Evolutionary conservation across 352 stramenopile species (phyloP).

Genomic region (Phytophthora crassamura): DNA sequence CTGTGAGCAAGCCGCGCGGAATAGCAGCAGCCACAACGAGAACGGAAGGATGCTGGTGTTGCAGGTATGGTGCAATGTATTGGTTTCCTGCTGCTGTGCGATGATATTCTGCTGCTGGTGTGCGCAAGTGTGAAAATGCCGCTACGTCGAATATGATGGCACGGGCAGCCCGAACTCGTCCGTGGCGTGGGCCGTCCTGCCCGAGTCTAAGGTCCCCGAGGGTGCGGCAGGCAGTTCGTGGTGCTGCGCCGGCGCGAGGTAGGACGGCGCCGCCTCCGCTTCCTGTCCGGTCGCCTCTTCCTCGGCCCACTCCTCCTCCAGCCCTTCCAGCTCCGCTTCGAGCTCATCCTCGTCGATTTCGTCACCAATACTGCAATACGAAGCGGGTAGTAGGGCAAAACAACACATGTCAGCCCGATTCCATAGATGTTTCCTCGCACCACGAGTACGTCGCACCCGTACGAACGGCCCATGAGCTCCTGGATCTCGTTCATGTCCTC

Average conservation of each 20-base stretch:
- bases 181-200: slow-evolving; percentile 37
- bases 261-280: slow-evolving; percentile 65
- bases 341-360: slow-evolving; percentile 96
- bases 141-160: slow-evolving; percentile 41
- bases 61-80: background rate
- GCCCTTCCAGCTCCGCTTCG: slow-evolving; percentile 93
- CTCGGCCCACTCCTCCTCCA: slow-evolving; percentile 95
- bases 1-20: background rate
- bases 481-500: slow-evolving; percentile 99
- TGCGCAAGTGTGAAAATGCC: background rate
- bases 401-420: too few species aligned
- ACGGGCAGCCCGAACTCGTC: slow-evolving; percentile 85
- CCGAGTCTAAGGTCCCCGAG: slow-evolving; percentile 46
- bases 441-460: slow-evolving; percentile 63
- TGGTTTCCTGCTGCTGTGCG: background rate
- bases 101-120: background rate
- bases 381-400: slow-evolving; percentile 36
- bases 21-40: background rate
- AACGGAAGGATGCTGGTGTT: too few species aligned
- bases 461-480: slow-evolving; percentile 95
- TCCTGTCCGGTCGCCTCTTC: slow-evolving; percentile 50
- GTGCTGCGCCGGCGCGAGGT: slow-evolving; percentile 57
- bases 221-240: slow-evolving; percentile 71
- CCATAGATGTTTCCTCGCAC: too few species aligned
- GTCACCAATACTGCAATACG: slow-evolving; percentile 80